Percentiles rank a stretch among this genome's conserved stretches.
phyloP scores from a whole-genome alignment of 1,284 basidiomycete species.

The Inonotus hispidus region DNA sequence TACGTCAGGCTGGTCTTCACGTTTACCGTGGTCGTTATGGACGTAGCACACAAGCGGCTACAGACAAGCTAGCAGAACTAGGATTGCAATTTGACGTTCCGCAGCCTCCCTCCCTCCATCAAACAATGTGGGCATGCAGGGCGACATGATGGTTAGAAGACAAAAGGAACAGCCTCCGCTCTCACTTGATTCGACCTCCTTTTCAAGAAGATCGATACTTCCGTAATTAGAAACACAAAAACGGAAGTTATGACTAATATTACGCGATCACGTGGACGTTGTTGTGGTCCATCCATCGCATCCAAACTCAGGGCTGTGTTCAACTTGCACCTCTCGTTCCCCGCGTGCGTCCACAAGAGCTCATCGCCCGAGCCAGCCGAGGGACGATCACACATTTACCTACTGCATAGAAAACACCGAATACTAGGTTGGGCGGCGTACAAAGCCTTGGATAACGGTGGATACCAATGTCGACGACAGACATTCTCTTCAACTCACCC shows the following conservation, averaged over 20 bases:
- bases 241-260: neutral
- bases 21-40: too few species aligned
- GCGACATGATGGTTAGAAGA: neutral
- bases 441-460: neutral
- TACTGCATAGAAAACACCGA: neutral
- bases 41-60: neutral
- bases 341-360: neutral
- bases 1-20: too few species aligned
- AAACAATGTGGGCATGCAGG: neutral
- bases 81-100: neutral
- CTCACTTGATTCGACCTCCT: neutral
- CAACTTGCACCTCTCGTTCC: neutral
- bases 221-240: neutral
- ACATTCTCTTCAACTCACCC: conserved; percentile 76
- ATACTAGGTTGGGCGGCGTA: neutral
- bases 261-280: neutral
- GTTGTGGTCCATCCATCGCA: neutral
- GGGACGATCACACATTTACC: neutral
- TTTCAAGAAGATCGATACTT: neutral
- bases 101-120: neutral
- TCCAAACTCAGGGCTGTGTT: neutral
- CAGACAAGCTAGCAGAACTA: neutral
- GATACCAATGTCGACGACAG: conserved; percentile 52
- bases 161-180: neutral
- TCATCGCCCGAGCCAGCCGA: neutral